Evolutionary conservation across 768 basidiomycete genomes (phyloP).

Genomic region (Terana coerulea): DNA sequence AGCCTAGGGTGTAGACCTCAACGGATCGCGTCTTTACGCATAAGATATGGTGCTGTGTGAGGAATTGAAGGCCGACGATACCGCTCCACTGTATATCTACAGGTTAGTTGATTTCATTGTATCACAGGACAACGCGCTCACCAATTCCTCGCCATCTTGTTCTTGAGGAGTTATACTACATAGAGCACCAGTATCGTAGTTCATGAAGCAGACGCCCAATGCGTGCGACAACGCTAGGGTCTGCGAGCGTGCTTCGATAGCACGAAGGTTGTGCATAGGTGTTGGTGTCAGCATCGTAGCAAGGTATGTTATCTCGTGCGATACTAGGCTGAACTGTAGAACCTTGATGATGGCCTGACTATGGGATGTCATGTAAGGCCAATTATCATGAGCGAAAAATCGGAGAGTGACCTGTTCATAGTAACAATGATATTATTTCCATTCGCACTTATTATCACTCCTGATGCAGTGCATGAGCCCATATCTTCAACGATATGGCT

Average conservation of each 20-base stretch:
- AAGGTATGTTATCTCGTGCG: background rate
- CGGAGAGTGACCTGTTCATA: constrained; percentile 20
- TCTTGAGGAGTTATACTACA: constrained; percentile 17
- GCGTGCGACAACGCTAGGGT: constrained; percentile 31
- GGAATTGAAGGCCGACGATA: constrained; percentile 40
- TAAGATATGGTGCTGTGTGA: constrained; percentile 45
- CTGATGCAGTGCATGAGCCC: background rate
- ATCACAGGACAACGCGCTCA: constrained; percentile 17
- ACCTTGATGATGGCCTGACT: constrained; percentile 3
- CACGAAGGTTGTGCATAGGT: constrained; percentile 27
- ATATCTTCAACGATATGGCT: background rate
- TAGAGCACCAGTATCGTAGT: constrained; percentile 31
- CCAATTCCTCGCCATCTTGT: constrained; percentile 31
- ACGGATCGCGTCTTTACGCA: constrained; percentile 49
- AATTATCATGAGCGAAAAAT: background rate
- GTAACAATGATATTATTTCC: constrained; percentile 16
- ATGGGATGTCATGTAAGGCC: background rate
- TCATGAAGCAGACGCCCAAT: constrained; percentile 33
- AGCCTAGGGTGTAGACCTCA: constrained; percentile 37
- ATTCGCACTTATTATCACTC: constrained; percentile 15
- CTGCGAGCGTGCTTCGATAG: constrained; percentile 31
- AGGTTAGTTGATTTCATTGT: background rate
- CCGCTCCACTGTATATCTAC: constrained; percentile 40
- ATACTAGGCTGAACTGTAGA: background rate
- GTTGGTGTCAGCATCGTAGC: background rate